Percentiles rank a stretch among this genome's conserved stretches.
Evolutionary conservation across 495 filamentous ascomycete species (phyloP).

Genomic region (Penicillium steckii): DNA sequence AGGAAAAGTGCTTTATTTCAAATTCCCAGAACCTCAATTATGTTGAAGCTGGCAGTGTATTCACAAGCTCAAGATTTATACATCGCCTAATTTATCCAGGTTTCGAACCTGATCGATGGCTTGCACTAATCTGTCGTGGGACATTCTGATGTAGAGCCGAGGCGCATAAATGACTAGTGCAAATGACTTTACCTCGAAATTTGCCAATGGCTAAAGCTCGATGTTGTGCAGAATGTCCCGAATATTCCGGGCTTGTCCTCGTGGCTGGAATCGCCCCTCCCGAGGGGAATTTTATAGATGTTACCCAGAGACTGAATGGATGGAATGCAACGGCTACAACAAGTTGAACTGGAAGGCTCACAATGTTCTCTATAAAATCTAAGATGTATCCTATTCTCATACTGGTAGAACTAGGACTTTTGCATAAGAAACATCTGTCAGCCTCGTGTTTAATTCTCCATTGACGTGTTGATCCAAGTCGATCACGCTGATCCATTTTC

Average conservation of each 20-base stretch:
- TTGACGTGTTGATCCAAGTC: constrained; percentile 10
- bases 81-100: neutral
- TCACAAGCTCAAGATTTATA: too few relatives aligned
- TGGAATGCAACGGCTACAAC: constrained; percentile 11
- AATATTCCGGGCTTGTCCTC: neutral
- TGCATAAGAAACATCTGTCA: neutral
- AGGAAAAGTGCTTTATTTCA: too few relatives aligned
- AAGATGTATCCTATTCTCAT: neutral
- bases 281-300: constrained; percentile 7
- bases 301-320: constrained; percentile 3
- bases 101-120: neutral
- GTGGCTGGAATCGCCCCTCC: constrained; percentile 2
- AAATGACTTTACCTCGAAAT: neutral
- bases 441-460: constrained; percentile 2
- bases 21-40: too few relatives aligned
- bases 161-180: neutral
- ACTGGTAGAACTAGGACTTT: too few relatives aligned
- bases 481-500: constrained; percentile 15
- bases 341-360: neutral
- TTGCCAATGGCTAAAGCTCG: neutral
- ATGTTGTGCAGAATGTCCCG: constrained; percentile 2
- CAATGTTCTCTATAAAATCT: neutral
- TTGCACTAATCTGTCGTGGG: neutral
- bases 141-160: neutral
- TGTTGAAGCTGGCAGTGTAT: too few relatives aligned